Conservation (phyloP, 2,329 filamentous ascomycete species). For the Penicillium sp. region DNA sequence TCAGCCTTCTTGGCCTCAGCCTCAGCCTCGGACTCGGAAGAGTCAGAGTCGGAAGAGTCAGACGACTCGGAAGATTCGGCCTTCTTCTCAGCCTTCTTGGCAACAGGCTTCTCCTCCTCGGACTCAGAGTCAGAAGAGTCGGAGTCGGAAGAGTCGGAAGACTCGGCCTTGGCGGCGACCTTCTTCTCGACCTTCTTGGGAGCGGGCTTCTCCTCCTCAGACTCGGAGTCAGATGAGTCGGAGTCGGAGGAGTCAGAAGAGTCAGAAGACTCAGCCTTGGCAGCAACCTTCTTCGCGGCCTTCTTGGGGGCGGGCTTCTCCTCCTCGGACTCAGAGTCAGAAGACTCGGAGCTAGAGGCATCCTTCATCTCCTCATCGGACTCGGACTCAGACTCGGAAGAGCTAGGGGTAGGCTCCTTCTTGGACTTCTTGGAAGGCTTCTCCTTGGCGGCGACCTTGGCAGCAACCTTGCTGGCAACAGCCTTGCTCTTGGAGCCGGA, state of each 20-base stretch:
- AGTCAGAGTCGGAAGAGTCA: conserved; percentile 33
- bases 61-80: conserved; percentile 28
- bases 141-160: conserved; percentile 29
- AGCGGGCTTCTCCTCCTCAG: conserved; percentile 30
- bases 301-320: conserved; percentile 30
- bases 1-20: conserved; percentile 29
- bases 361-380: conserved; percentile 41
- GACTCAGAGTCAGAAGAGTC: conserved; percentile 33
- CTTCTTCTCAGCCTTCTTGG: conserved; percentile 31
- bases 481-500: conserved; percentile 47
- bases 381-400: conserved; percentile 29
- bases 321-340: conserved; percentile 33
- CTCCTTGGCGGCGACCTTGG: conserved; percentile 41
- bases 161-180: conserved; percentile 29
- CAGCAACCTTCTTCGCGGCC: conserved; percentile 22
- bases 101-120: conserved; percentile 30
- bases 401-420: conserved; percentile 39
- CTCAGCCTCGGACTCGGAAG: conserved; percentile 34
- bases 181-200: conserved; percentile 31
- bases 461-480: conserved; percentile 40
- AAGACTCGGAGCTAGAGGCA: conserved; percentile 24
- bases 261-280: conserved; percentile 22
- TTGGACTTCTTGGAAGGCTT: conserved; percentile 41
- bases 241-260: conserved; percentile 33
- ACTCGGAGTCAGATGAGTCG: conserved; percentile 22